A percentile compares a stretch with the other conserved stretches of the same genome.
Conservation (phyloP, 257 asterid genomes). For the Oldenlandia corymbosa region DNA sequence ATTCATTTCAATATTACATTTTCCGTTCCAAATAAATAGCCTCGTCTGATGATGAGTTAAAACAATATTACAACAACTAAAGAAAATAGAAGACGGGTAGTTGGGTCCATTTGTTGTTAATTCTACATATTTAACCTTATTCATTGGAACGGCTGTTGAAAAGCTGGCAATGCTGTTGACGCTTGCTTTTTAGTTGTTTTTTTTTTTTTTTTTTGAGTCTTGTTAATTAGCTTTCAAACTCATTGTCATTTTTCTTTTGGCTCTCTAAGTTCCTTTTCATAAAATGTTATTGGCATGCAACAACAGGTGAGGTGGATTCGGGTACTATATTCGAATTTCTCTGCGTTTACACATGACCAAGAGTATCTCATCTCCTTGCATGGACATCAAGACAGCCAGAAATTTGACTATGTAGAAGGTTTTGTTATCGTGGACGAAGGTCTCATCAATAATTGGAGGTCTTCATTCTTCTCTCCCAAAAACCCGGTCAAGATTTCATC, state of each 20-base stretch:
- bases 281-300: no score
- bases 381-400: slow-evolving; percentile 29
- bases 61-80: no score
- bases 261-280: no score
- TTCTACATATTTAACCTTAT: slow-evolving; percentile 22
- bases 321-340: slow-evolving; percentile 57
- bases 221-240: no score
- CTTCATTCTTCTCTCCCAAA: slow-evolving; percentile 66
- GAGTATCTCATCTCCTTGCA: slow-evolving; percentile 60
- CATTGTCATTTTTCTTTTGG: no score
- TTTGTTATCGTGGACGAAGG: slow-evolving; percentile 75
- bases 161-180: slow-evolving; percentile 33
- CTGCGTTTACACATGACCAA: slow-evolving; percentile 65
- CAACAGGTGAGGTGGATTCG: slow-evolving; percentile 87
- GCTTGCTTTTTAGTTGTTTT: not conserved
- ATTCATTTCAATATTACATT: not conserved
- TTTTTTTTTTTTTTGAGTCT: not conserved
- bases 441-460: slow-evolving; percentile 72
- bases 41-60: no score
- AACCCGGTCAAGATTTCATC: slow-evolving; percentile 67
- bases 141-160: slow-evolving; percentile 12
- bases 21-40: no score
- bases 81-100: no score
- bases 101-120: slow-evolving; percentile 30
- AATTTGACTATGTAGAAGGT: slow-evolving; percentile 75